Evolutionary conservation across 148 eudicot species (phyloP), one percentile per base, ranked within the genome.

Genomic region (Persicaria tinctoria): DNA sequence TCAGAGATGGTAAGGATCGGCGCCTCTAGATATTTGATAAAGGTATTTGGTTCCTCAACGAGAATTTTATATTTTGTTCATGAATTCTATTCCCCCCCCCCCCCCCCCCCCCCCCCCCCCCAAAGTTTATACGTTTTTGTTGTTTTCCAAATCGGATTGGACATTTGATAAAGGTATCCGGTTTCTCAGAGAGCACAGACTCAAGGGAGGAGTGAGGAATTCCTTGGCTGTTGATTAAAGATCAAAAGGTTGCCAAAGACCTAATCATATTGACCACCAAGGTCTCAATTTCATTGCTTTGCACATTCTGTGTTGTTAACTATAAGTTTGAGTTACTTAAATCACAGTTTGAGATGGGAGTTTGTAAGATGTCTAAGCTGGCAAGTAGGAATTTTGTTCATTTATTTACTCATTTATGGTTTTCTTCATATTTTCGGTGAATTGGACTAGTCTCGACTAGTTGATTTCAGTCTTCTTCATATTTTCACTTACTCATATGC

Each of bases 201-300:
- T 6, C 98, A 90, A 44, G 98, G 98, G 41, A 83, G 88, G 79
- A 93, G 98, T 68, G 98, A 93, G 82, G 93, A 87, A 79, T 93
- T 86, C 55, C 50, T 93, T 46, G 98, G 98, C 12, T 82, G 86
- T 78, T 93, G 98, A 84, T 93, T 85, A 81, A 75, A 74, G 87
- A 85, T 16, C 73, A 86, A 32, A 82, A 77, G 5, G 74, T 93
- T 76, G 80, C 93, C 5, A 82, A 93, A 23, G 89, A 89, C 72
- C 84, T 92, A 23, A 23, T 23, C 23, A 23, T 23, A 23, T 23
- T 23, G 23, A 0, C 23, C 51, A 86, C 96, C 6, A 93, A 90
- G 96, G 98, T 73, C 47, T 64, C 70, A 3, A 2, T 47, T 64
- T 64, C 7, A 38, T 41, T 64, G 18, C 70, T 62, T 62, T 32